Percentiles rank a stretch among this genome's conserved stretches.
Conservation (phyloP, 75 land plant genomes). For the Pinus albicaulis region DNA sequence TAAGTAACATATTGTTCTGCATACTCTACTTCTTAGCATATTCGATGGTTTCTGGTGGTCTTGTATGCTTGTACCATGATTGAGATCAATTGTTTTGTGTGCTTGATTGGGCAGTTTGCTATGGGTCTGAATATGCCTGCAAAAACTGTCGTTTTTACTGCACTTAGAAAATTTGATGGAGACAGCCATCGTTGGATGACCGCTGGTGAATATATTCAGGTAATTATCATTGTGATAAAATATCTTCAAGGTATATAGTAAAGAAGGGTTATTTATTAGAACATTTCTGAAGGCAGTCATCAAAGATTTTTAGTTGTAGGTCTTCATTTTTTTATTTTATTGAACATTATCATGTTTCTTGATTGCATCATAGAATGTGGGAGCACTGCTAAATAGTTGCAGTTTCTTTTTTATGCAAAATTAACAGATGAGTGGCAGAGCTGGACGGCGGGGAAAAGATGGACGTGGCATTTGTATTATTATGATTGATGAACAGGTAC, state of each 20-base stretch:
- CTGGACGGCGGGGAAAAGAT: slow-evolving; percentile 65
- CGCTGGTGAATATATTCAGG: slow-evolving; percentile 68
- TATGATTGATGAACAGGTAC: slow-evolving; percentile 56
- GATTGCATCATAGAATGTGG: background rate
- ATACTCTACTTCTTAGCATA: background rate
- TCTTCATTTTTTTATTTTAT: no score
- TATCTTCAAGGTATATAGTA: background rate
- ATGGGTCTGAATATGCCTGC: slow-evolving; percentile 74
- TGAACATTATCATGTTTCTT: background rate
- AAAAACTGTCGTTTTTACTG: slow-evolving; percentile 58
- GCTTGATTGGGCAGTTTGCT: slow-evolving; percentile 40
- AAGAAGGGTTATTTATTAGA: background rate
- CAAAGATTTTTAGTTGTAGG: background rate
- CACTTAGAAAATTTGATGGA: slow-evolving; percentile 63
- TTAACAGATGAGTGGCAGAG: slow-evolving; percentile 63
- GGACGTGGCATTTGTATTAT: slow-evolving; percentile 56
- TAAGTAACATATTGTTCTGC: background rate
- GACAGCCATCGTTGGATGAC: slow-evolving; percentile 50
- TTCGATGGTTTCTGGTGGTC: background rate
- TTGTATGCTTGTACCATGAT: background rate
- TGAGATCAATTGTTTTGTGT: slow-evolving; percentile 1
- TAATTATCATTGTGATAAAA: slow-evolving; percentile 2
- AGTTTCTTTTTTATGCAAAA: background rate
- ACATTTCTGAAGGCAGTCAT: background rate
- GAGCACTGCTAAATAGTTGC: no score